Evolutionary conservation across 306 rosid genomes (phyloP).

Genomic region (Malus orientalis): DNA sequence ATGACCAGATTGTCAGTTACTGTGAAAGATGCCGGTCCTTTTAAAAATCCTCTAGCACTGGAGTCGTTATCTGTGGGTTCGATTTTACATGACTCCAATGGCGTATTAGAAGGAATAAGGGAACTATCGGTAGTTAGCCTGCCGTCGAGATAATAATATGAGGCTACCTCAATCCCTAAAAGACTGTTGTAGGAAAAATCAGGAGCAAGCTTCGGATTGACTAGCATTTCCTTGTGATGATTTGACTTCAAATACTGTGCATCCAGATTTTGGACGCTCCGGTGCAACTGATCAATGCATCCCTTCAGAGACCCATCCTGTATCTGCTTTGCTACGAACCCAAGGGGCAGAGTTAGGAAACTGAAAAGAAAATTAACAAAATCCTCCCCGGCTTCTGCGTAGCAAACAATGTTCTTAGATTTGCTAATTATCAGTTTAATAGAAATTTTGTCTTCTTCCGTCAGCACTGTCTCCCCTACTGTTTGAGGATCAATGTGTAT

Average conservation of each 20-base stretch:
- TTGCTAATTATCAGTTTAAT: not conserved
- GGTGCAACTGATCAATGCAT: constrained; percentile 1
- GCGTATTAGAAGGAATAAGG: not conserved
- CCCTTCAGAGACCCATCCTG: not conserved
- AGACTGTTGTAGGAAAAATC: not conserved
- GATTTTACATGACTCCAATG: not conserved
- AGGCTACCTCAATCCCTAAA: not conserved
- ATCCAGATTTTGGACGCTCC: not conserved
- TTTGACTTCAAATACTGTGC: not conserved
- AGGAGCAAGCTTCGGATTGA: constrained; percentile 9
- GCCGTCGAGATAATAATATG: not conserved
- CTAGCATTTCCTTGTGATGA: not conserved
- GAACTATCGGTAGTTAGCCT: not conserved
- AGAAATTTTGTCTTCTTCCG: not conserved
- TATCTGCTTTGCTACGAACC: not conserved
- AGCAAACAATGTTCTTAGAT: constrained; percentile 4
- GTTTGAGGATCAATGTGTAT: not conserved
- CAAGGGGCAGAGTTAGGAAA: constrained; percentile 11
- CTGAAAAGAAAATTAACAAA: constrained; percentile 6
- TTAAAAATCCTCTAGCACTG: not conserved
- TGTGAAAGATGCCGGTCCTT: not conserved
- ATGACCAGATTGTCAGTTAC: not conserved
- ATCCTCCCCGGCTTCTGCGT: constrained; percentile 2
- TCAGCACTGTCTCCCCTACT: not conserved
- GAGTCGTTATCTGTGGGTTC: not conserved